Percentiles rank a stretch among this genome's conserved stretches.
These are phyloP conservation scores for Purshia tridentata DNA, from an alignment of 306 rosid species.

Conservation along the genomic window DNA sequence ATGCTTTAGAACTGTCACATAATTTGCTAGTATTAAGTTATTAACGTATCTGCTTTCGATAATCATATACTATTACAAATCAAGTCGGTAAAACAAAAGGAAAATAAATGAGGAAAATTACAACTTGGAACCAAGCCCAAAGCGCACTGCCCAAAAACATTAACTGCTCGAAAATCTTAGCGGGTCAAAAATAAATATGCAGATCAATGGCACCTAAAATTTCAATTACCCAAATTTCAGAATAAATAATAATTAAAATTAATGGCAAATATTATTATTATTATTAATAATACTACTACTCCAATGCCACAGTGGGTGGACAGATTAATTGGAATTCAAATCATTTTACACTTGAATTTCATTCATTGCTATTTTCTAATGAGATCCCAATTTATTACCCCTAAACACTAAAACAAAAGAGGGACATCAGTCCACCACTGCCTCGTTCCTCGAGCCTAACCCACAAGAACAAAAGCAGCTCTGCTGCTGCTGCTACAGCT, in stretches of 20 bases:
- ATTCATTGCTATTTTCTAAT: background rate
- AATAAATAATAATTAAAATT: background rate
- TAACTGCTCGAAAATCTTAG: background rate
- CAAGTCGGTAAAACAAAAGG: background rate
- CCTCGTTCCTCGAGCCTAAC: constrained; percentile 8
- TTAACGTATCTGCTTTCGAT: background rate
- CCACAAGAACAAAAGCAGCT: constrained; percentile 14
- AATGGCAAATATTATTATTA: background rate
- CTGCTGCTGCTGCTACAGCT: background rate
- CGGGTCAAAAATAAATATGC: background rate
- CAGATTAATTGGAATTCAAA: constrained; percentile 17
- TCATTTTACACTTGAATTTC: constrained; percentile 1
- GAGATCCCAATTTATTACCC: constrained; percentile 7
- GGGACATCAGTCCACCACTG: constrained; percentile 15
- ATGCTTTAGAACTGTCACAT: no score
- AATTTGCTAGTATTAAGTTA: background rate
- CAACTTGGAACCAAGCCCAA: background rate
- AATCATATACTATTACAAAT: background rate
- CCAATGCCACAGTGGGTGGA: constrained; percentile 2
- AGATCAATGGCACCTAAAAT: no score
- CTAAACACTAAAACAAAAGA: constrained; percentile 10
- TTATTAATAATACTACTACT: constrained; percentile 3
- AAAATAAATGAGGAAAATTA: no score
- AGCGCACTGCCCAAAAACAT: background rate
- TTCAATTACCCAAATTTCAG: background rate